Evolutionary conservation across 2,329 filamentous ascomycete genomes (phyloP).

Genomic region (Colletotrichum sp.): DNA sequence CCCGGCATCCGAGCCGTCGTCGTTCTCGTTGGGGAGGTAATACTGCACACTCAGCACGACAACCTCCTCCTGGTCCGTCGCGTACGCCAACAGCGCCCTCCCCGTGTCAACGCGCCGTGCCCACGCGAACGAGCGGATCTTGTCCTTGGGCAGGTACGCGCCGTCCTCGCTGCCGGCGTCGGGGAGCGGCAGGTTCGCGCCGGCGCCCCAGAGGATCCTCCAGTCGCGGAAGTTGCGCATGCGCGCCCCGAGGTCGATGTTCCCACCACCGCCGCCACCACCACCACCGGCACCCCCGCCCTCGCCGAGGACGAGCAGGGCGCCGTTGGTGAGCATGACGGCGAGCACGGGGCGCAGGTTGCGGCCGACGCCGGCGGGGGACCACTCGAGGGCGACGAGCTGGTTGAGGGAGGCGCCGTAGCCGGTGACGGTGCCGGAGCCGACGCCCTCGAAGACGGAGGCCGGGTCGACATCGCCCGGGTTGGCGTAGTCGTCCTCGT

Average conservation of each 20-base stretch:
- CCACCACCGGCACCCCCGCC: conserved; percentile 35
- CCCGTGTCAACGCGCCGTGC: conserved; percentile 46
- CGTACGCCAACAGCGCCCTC: conserved; percentile 54
- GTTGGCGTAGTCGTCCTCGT: conserved; percentile 13
- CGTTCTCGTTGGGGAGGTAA: conserved; percentile 38
- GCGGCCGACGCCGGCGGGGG: conserved; percentile 60
- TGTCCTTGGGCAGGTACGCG: conserved; percentile 25
- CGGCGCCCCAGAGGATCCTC: conserved; percentile 62
- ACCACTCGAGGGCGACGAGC: conserved; percentile 60
- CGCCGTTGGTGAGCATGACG: conserved; percentile 55
- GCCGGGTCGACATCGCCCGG: conserved; percentile 26
- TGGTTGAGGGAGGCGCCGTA: conserved; percentile 60
- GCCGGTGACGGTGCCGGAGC: conserved; percentile 49
- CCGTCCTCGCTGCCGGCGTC: conserved; percentile 36
- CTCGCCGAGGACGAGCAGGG: conserved; percentile 58
- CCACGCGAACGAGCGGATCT: conserved; percentile 59
- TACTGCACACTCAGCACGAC: conserved; percentile 56
- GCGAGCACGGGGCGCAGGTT: conserved; percentile 58
- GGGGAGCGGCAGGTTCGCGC: conserved; percentile 55
- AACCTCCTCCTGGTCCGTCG: conserved; percentile 55
- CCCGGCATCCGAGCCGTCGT: conserved; percentile 55
- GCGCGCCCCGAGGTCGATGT: conserved; percentile 32
- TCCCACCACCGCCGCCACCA: conserved; percentile 30
- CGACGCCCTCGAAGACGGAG: conserved; percentile 42
- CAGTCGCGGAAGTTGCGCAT: conserved; percentile 52